Percentiles rank a stretch among this genome's conserved stretches.
phyloP scores from a whole-genome alignment of 1,284 basidiomycete genomes.

The Mrakiaceae sp. region DNA sequence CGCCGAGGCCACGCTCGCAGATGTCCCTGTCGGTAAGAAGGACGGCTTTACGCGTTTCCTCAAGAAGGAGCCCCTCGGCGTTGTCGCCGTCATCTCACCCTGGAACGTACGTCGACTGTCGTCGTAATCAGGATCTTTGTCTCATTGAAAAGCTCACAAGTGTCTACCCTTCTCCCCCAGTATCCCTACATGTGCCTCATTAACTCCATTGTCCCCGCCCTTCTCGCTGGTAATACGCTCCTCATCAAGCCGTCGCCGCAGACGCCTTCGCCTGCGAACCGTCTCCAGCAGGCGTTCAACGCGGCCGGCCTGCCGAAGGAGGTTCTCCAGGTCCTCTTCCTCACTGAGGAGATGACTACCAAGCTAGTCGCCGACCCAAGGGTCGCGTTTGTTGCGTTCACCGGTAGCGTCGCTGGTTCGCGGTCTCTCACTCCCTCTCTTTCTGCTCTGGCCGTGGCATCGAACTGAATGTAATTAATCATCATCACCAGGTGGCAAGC shows the following conservation, averaged over 20 bases:
- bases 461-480: constrained; percentile 29
- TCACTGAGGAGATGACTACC: constrained; percentile 53
- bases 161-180: constrained; percentile 37
- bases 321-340: constrained; percentile 67
- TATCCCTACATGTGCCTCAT: constrained; percentile 80
- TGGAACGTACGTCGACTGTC: constrained; percentile 51
- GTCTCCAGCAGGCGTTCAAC: constrained; percentile 55
- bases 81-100: constrained; percentile 74
- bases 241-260: constrained; percentile 91
- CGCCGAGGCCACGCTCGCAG: constrained; percentile 62
- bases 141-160: not conserved
- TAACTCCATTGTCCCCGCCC: constrained; percentile 79
- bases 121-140: constrained; percentile 26
- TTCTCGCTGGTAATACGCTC: constrained; percentile 75
- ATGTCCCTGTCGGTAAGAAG: constrained; percentile 59
- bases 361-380: constrained; percentile 54
- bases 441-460: constrained; percentile 31
- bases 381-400: constrained; percentile 78
- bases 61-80: constrained; percentile 68
- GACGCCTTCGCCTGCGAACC: constrained; percentile 76
- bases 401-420: constrained; percentile 54
- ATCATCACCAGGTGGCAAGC: constrained; percentile 45
- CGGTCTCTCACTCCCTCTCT: too few species aligned
- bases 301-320: constrained; percentile 65
- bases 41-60: constrained; percentile 77